phyloP scores from a whole-genome alignment of 106 monocot species.

The Allium fistulosum region DNA sequence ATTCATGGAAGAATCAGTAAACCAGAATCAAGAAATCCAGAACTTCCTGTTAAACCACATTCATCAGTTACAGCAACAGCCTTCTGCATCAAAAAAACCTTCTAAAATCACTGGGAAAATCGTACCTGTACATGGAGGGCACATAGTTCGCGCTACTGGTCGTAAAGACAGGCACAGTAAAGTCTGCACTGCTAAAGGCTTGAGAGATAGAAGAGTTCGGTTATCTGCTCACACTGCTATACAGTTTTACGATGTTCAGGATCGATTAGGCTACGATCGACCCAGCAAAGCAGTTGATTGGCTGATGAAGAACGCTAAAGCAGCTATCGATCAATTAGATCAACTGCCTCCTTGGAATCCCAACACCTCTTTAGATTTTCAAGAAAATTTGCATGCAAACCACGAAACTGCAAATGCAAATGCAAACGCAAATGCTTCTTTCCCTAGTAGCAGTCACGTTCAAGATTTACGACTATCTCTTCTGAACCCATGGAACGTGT shows the following conservation, averaged over 20 bases:
- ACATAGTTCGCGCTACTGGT: conserved; percentile 59
- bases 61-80: conserved; percentile 3
- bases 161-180: conserved; percentile 82
- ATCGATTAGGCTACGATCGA: conserved; percentile 72
- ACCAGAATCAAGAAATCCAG: conserved; percentile 1
- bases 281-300: conserved; percentile 82
- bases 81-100: background rate
- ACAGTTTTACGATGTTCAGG: conserved; percentile 80
- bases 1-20: background rate
- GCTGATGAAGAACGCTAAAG: conserved; percentile 63
- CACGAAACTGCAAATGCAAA: too few relatives aligned
- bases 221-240: conserved; percentile 74
- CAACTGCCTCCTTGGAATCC: conserved; percentile 61
- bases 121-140: conserved; percentile 52
- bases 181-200: conserved; percentile 71
- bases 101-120: conserved; percentile 32
- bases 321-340: conserved; percentile 57
- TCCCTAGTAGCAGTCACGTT: background rate
- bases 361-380: conserved; percentile 1
- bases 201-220: conserved; percentile 58
- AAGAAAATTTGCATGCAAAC: background rate
- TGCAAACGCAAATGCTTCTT: background rate
- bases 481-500: conserved; percentile 24
- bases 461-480: conserved; percentile 72
- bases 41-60: conserved; percentile 15